phyloP scores from a whole-genome alignment of 257 asterid species.

The Mitragyna speciosa region DNA sequence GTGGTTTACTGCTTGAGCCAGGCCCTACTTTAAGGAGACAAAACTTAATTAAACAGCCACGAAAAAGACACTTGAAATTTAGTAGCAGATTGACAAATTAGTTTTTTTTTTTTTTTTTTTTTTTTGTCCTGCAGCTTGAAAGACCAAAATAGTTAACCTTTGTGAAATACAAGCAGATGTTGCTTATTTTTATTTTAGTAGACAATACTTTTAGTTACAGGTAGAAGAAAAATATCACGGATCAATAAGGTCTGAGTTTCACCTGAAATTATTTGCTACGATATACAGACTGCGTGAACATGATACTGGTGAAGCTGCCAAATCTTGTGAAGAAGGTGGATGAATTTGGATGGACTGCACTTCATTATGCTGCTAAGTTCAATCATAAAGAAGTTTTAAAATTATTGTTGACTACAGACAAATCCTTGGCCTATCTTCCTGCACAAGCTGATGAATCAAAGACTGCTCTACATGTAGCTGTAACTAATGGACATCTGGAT shows the following conservation, averaged over 20 bases:
- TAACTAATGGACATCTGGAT: neutral
- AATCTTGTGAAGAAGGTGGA: neutral
- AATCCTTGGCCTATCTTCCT: neutral
- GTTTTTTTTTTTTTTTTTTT: too few species aligned
- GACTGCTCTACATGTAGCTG: neutral
- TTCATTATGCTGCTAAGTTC: conserved; percentile 20
- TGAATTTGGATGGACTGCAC: conserved; percentile 13
- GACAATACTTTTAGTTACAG: too few species aligned
- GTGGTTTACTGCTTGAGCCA: too few species aligned
- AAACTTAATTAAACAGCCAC: too few species aligned
- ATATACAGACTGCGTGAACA: neutral
- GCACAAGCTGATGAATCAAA: neutral
- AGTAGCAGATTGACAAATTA: too few species aligned
- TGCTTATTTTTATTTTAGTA: too few species aligned
- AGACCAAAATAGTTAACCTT: too few species aligned
- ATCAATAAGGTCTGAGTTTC: neutral
- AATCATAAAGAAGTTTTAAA: neutral
- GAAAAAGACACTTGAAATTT: too few species aligned
- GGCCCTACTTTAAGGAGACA: too few species aligned
- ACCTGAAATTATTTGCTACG: neutral
- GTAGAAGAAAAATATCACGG: neutral
- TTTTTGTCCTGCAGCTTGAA: too few species aligned
- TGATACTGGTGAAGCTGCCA: neutral
- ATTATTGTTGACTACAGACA: neutral
- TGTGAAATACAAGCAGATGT: too few species aligned